Base-by-base conservation (phyloP, 257 asterid species). In the Ilex asprella region DNA sequence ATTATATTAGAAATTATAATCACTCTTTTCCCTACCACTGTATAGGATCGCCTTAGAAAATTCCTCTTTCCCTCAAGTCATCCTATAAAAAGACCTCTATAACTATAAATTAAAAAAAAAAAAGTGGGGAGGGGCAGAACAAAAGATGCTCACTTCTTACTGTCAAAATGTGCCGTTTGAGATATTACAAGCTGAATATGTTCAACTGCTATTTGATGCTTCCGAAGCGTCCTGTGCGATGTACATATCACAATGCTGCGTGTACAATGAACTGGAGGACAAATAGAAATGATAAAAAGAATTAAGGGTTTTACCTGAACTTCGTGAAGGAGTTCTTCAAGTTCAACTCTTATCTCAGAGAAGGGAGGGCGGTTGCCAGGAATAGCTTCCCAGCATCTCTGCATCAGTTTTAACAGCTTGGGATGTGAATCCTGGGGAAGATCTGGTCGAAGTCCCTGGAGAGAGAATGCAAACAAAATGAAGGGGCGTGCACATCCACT, bases 361-460 rank as follows among this genome's bases (percentile, higher is more conserved):
- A 88, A 92, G 31, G 86, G 62, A 43, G 98, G 98, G n/a, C 98
- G 84, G 44, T 71, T 62, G 56, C 62, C 61, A 2, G 96, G 97
- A 59, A 54, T 30, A n/a, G 81, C 82, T 16, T 78, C 84, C 98
- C 98, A 92, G 60, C 95, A 83, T 74, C 85, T 84, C 81, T 81
- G 87, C 95, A 92, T 92, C 77, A 92, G 59, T 59, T 73, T 79
- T 60, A 78, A 55, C 66, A 86, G 66, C 79, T 77, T 86, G 15
- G 95, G 97, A 72, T 92, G 84, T 21, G 73, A 75, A 14, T 75
- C 58, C 58, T 64, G 58, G 6, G 98, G 97, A 77, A 80, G 80
- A 52, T 86, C 95, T 2, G 97, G 98, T 57, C 98, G 90, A 55
- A 75, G 95, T 62, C 98, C 98, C 98, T 91, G 68, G 8, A n/a